phyloP scores from a whole-genome alignment of 1,139 yeast species.

The Candida sanyaensis region DNA sequence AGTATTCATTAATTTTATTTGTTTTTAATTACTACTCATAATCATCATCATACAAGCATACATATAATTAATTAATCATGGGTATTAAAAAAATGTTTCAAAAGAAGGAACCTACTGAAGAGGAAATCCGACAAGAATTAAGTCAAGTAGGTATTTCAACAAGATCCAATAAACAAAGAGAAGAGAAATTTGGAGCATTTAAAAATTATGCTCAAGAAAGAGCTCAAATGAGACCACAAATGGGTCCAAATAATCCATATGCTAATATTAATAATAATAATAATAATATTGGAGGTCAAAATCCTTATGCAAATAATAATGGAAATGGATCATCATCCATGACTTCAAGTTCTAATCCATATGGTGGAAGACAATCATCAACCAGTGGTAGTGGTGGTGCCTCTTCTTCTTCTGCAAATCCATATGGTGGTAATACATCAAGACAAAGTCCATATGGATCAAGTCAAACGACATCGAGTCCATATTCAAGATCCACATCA shows the following conservation, averaged over 20 bases:
- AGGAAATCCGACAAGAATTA: constrained; percentile 52
- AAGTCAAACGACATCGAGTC: not conserved
- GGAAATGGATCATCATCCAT: not conserved
- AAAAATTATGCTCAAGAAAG: constrained; percentile 58
- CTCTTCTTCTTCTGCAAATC: not conserved
- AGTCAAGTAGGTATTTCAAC: constrained; percentile 56
- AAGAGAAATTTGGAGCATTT: constrained; percentile 68
- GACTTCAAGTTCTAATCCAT: constrained; percentile 12
- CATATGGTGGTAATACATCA: not conserved
- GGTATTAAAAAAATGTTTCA: constrained; percentile 57
- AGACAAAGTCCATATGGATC: constrained; percentile 1
- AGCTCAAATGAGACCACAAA: constrained; percentile 41
- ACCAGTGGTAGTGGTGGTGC: not conserved
- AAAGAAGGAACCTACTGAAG: constrained; percentile 62
- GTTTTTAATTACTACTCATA: not conserved
- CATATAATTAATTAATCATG: constrained; percentile 23
- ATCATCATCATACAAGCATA: not conserved
- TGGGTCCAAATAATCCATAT: constrained; percentile 49
- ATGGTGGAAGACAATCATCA: constrained; percentile 7
- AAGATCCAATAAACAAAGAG: constrained; percentile 35
- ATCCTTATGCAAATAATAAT: constrained; percentile 27
- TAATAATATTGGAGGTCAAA: constrained; percentile 17
- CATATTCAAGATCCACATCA: not conserved
- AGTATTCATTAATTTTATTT: no score
- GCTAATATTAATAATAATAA: constrained; percentile 33